Evolutionary conservation across 2,329 filamentous ascomycete genomes (phyloP).

Genomic region (Alternaria sp.): DNA sequence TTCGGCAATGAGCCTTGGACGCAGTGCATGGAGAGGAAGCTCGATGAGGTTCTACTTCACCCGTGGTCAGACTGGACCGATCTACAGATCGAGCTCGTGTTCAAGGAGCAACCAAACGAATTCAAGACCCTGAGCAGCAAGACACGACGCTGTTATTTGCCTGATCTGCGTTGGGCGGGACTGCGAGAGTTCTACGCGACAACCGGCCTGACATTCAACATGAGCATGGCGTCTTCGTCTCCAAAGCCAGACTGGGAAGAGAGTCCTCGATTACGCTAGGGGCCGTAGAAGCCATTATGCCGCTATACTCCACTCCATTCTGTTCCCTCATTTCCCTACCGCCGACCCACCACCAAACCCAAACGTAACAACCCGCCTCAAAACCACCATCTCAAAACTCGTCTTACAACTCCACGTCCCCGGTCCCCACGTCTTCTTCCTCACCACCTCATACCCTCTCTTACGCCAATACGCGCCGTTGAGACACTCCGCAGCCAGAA

Average conservation of each 20-base stretch:
- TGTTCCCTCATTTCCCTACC: not conserved
- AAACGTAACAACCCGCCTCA: constrained; percentile 23
- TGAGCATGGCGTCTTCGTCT: not conserved
- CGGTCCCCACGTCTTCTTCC: constrained; percentile 8
- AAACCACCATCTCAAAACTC: constrained; percentile 32
- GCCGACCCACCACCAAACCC: not conserved
- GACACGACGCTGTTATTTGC: not conserved
- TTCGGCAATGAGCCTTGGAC: not conserved
- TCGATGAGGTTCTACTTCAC: not conserved
- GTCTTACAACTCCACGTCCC: constrained; percentile 29
- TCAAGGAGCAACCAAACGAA: not conserved
- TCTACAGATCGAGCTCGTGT: not conserved
- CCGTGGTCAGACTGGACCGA: not conserved
- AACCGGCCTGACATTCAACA: not conserved
- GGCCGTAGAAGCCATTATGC: too few species aligned
- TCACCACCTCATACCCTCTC: constrained; percentile 28
- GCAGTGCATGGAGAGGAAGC: not conserved
- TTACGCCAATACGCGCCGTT: constrained; percentile 37
- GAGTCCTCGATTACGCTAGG: rapidly evolving
- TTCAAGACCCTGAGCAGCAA: not conserved
- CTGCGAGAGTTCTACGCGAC: not conserved
- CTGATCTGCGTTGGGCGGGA: rapidly evolving
- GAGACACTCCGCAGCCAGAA: constrained; percentile 29
- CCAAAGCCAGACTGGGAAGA: too few species aligned
- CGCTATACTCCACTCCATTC: not conserved